phyloP scores from a whole-genome alignment of 2,329 filamentous ascomycete species.

The Pseudogymnoascus pannorum region DNA sequence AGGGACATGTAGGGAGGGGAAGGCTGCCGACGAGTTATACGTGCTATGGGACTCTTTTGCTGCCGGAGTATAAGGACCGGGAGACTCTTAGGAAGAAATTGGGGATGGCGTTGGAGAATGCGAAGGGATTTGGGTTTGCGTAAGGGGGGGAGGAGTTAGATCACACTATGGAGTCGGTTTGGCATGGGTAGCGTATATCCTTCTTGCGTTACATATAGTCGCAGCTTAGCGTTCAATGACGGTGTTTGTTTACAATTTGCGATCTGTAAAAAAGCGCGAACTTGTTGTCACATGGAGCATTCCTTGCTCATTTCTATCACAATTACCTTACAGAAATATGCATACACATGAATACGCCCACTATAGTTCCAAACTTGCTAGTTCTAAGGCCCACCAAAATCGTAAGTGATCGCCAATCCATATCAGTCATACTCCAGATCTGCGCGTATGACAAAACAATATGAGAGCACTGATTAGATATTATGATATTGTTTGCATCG shows the following conservation, averaged over 20 bases:
- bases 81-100: conserved; percentile 68
- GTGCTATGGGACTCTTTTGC: conserved; percentile 80
- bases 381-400: not conserved
- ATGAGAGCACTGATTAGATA: too few species aligned
- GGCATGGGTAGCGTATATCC: conserved; percentile 5
- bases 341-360: not conserved
- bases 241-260: not conserved
- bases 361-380: not conserved
- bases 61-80: conserved; percentile 72
- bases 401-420: not conserved
- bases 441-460: too few species aligned
- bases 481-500: too few species aligned
- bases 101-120: conserved; percentile 79
- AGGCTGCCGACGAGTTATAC: conserved; percentile 74
- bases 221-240: not conserved
- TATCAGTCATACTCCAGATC: not conserved
- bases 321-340: not conserved
- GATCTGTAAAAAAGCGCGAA: not conserved
- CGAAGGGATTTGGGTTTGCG: conserved; percentile 81
- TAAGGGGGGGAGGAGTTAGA: conserved; percentile 29
- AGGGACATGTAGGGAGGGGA: conserved; percentile 14
- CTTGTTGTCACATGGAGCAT: not conserved
- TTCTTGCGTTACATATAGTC: not conserved
- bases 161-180: not conserved
- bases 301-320: not conserved